These are phyloP conservation scores for Tritrichomonas musculus DNA, from an alignment of 208 protist species.

Conservation along the genomic window DNA sequence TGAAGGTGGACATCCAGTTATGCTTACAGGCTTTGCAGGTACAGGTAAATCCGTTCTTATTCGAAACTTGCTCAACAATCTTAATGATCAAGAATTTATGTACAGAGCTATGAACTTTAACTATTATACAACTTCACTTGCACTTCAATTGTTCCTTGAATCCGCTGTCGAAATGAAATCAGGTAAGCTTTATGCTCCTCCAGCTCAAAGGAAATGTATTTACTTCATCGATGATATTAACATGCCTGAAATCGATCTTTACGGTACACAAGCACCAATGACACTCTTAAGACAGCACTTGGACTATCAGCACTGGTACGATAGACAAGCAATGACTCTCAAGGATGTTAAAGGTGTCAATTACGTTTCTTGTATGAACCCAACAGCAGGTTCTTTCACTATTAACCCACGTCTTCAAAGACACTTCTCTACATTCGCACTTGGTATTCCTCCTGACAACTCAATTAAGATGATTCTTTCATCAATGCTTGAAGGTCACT, in stretches of 20 bases:
- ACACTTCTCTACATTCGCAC: slow-evolving; percentile 87
- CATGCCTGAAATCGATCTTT: slow-evolving; percentile 93
- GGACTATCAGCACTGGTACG: slow-evolving; percentile 93
- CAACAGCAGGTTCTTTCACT: slow-evolving; percentile 90
- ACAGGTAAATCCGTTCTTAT: slow-evolving; percentile 92
- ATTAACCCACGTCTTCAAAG: slow-evolving; percentile 84
- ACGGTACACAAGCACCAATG: slow-evolving; percentile 90
- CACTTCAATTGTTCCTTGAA: slow-evolving; percentile 86
- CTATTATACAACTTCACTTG: slow-evolving; percentile 73
- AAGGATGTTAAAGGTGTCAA: slow-evolving; percentile 85
- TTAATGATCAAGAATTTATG: slow-evolving; percentile 74
- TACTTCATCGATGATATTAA: slow-evolving; percentile 97
- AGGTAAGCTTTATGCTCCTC: slow-evolving; percentile 80
- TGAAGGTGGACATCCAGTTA: slow-evolving; percentile 76
- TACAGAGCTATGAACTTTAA: slow-evolving; percentile 88
- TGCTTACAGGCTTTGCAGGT: slow-evolving; percentile 87
- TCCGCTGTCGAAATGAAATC: slow-evolving; percentile 86
- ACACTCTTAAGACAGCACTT: slow-evolving; percentile 89
- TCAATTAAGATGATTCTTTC: slow-evolving; percentile 81
- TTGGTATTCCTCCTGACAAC: slow-evolving; percentile 75
- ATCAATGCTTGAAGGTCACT: slow-evolving; percentile 80
- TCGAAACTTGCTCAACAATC: slow-evolving; percentile 76
- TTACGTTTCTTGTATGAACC: slow-evolving; percentile 92
- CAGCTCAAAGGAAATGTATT: slow-evolving; percentile 84
- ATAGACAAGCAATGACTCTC: slow-evolving; percentile 73